These are phyloP conservation scores for Myxozyma kluyveri DNA, from an alignment of 805 yeast genomes.

Conservation along the genomic window DNA sequence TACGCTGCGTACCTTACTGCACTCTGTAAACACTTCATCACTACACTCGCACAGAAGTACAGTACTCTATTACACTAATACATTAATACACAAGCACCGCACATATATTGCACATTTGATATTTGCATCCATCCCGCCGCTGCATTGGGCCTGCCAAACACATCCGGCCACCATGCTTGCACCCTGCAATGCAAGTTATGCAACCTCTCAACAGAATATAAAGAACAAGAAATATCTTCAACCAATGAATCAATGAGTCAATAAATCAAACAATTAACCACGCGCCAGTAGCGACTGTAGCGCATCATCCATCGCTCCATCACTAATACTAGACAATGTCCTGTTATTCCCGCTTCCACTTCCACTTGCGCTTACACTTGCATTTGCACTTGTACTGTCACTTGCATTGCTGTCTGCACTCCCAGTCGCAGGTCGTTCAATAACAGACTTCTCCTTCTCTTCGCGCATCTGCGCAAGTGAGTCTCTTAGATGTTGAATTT, in stretches of 20 bases:
- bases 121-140: no score
- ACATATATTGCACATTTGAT: no score
- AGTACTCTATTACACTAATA: no score
- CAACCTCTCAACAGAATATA: no score
- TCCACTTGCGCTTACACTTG: slow-evolving; percentile 1
- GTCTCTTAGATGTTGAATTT: slow-evolving; percentile 20
- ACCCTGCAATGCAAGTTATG: no score
- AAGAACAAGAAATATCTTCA: no score
- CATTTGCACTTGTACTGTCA: neutral
- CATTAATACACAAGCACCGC: no score
- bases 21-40: no score
- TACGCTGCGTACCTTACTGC: no score
- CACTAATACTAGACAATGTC: neutral
- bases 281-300: neutral
- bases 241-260: no score
- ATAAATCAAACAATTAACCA: no score
- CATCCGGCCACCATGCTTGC: neutral
- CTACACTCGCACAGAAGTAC: no score
- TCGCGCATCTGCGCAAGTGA: slow-evolving; percentile 14
- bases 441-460: neutral
- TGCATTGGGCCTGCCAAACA: neutral
- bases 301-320: neutral
- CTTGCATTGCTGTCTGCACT: neutral
- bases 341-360: neutral
- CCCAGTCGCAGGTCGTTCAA: neutral